Conservation (phyloP, 257 asterid genomes). For the Orobanche coerulescens region DNA sequence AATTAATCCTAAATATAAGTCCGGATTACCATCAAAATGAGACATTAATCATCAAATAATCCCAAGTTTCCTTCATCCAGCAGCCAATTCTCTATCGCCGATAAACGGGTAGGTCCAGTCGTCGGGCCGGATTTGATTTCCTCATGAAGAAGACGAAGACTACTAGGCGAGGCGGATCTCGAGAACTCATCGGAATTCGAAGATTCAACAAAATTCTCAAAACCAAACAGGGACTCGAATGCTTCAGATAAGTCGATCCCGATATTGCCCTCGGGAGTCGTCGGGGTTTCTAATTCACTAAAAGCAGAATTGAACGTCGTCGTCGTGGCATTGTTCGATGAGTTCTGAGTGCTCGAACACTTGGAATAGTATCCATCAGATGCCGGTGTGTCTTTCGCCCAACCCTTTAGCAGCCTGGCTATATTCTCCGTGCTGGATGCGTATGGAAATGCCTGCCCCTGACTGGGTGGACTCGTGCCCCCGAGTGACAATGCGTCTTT, state of each 20-base stretch:
- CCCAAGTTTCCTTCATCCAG: slow-evolving; percentile 56
- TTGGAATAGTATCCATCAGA: slow-evolving; percentile 26
- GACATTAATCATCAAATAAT: slow-evolving; percentile 31
- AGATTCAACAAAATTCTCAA: slow-evolving; percentile 36
- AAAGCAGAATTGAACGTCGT: slow-evolving; percentile 16
- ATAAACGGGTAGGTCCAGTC: slow-evolving; percentile 30
- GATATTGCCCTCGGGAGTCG: slow-evolving; percentile 25
- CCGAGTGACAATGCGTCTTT: slow-evolving; percentile 58
- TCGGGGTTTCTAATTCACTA: slow-evolving; percentile 31
- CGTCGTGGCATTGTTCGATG: slow-evolving; percentile 24
- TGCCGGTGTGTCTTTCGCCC: slow-evolving; percentile 40
- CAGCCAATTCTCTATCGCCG: slow-evolving; percentile 67
- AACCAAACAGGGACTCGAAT: slow-evolving; percentile 52
- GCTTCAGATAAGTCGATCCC: slow-evolving; percentile 40
- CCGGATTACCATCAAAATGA: slow-evolving; percentile 38
- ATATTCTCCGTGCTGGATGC: slow-evolving; percentile 89
- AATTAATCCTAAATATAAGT: slow-evolving; percentile 33
- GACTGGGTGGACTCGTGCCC: slow-evolving; percentile 1
- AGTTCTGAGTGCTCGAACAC: slow-evolving; percentile 37
- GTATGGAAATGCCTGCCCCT: slow-evolving; percentile 22
- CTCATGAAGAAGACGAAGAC: slow-evolving; percentile 27
- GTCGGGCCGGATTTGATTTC: slow-evolving; percentile 34
- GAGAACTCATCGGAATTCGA: slow-evolving; percentile 49
- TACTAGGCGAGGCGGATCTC: slow-evolving; percentile 36
- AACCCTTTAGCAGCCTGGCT: slow-evolving; percentile 56